These are phyloP conservation scores for Beauveria scarabaeidicola DNA, from an alignment of 2,329 filamentous ascomycete genomes.

Conservation along the genomic window DNA sequence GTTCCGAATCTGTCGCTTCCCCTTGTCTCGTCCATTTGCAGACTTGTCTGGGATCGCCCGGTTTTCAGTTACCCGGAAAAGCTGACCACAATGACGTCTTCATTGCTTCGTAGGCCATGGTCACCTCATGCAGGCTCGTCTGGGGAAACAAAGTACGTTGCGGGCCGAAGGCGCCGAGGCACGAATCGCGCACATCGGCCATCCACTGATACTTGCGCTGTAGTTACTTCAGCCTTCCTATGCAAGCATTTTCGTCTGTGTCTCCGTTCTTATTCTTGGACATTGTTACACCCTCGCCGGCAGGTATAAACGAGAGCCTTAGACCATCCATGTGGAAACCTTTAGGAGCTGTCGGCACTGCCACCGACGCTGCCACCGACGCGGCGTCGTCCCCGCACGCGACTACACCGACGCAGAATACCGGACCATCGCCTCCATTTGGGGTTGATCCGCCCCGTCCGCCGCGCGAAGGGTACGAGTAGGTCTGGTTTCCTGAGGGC, in stretches of 20 bases:
- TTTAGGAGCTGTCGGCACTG: not conserved
- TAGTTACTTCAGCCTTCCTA: slow-evolving; percentile 27
- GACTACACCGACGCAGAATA: not conserved
- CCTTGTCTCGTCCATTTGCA: not conserved
- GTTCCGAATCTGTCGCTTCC: not conserved
- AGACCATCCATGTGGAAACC: not conserved
- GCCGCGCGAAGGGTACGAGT: slow-evolving; percentile 46
- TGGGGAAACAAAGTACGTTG: slow-evolving; percentile 6
- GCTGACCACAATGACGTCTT: not conserved
- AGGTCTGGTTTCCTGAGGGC: slow-evolving; percentile 55
- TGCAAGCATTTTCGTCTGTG: slow-evolving; percentile 10
- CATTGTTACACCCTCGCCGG: slow-evolving; percentile 10
- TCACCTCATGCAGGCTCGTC: slow-evolving; percentile 1
- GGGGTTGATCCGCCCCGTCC: slow-evolving; percentile 46
- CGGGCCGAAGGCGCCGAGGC: too few relatives aligned
- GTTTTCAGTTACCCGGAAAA: not conserved
- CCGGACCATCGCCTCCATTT: slow-evolving; percentile 14
- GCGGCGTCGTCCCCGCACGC: not conserved
- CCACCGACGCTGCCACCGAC: not conserved
- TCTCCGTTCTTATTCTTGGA: slow-evolving; percentile 16
- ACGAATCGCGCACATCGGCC: not conserved
- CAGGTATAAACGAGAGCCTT: not conserved
- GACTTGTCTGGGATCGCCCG: not conserved
- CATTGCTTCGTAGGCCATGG: slow-evolving; percentile 6
- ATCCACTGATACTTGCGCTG: not conserved